Percentiles rank a stretch among this genome's conserved stretches.
Conservation (phyloP, 495 filamentous ascomycete genomes). For the Usnea hakonensis region DNA sequence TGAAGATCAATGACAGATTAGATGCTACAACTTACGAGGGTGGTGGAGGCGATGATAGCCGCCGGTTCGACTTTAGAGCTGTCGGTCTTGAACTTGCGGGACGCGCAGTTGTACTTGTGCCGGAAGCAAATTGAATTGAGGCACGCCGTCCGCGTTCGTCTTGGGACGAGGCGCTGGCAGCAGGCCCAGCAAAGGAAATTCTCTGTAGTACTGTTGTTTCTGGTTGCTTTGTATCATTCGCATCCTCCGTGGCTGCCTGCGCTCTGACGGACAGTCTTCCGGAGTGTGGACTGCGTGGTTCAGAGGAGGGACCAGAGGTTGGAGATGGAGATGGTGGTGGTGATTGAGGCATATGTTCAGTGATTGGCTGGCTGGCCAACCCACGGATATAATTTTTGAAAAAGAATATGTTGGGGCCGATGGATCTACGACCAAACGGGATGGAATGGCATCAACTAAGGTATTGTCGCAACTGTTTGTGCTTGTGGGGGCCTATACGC, state of each 20-base stretch:
- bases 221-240: conserved; percentile 12
- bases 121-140: conserved; percentile 23
- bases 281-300: not conserved
- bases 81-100: conserved; percentile 4
- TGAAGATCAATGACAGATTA: not conserved
- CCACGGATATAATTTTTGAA: too few species aligned
- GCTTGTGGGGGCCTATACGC: too few species aligned
- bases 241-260: conserved; percentile 5
- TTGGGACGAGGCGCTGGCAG: not conserved
- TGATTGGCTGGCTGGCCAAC: too few species aligned
- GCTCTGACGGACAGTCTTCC: not conserved
- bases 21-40: conserved; percentile 24
- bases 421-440: not conserved
- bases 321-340: conserved; percentile 14
- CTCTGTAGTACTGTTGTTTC: conserved; percentile 13
- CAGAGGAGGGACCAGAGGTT: not conserved
- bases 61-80: conserved; percentile 14
- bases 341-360: conserved; percentile 7
- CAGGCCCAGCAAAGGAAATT: conserved; percentile 15
- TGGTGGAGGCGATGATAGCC: conserved; percentile 27
- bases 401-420: not conserved
- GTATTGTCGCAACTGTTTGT: too few species aligned
- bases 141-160: conserved; percentile 18
- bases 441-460: too few species aligned
- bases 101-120: not conserved